Conservation (phyloP, 352 stramenopile genomes). For the Pythium grandisporangium region DNA sequence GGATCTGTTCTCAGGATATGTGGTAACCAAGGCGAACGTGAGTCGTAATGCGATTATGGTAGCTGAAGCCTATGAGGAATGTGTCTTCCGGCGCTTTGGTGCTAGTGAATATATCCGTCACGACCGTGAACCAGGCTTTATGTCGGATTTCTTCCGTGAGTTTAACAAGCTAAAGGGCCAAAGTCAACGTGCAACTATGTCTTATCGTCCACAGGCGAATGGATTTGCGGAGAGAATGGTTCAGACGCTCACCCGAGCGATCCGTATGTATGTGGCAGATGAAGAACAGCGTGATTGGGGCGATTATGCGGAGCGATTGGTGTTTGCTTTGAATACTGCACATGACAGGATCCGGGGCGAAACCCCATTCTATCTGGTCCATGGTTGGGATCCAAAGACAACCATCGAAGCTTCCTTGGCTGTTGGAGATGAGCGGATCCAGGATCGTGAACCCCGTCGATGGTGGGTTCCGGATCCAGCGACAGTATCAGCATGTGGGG, state of each 20-base stretch:
- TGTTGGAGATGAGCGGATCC: not conserved
- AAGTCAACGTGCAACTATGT: constrained; percentile 3
- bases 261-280: constrained; percentile 14
- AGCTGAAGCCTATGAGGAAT: constrained; percentile 12
- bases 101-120: constrained; percentile 13
- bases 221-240: constrained; percentile 12
- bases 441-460: not conserved
- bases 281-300: constrained; percentile 13
- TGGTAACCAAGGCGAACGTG: constrained; percentile 9
- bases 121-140: constrained; percentile 16
- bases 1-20: constrained; percentile 10
- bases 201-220: constrained; percentile 14
- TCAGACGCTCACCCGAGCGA: constrained; percentile 8
- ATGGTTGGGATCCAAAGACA: constrained; percentile 10
- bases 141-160: constrained; percentile 12
- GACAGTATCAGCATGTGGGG: not conserved
- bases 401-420: constrained; percentile 4
- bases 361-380: constrained; percentile 6
- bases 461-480: constrained; percentile 6
- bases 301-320: constrained; percentile 14
- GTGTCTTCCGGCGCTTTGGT: constrained; percentile 12
- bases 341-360: not conserved
- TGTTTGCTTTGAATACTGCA: constrained; percentile 14
- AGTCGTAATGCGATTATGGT: constrained; percentile 11
- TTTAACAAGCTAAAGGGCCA: constrained; percentile 13